Evolutionary conservation across 176 grass and related monocot genomes (phyloP), one percentile per base, ranked within the genome.

Genomic region (Typha latifolia): DNA sequence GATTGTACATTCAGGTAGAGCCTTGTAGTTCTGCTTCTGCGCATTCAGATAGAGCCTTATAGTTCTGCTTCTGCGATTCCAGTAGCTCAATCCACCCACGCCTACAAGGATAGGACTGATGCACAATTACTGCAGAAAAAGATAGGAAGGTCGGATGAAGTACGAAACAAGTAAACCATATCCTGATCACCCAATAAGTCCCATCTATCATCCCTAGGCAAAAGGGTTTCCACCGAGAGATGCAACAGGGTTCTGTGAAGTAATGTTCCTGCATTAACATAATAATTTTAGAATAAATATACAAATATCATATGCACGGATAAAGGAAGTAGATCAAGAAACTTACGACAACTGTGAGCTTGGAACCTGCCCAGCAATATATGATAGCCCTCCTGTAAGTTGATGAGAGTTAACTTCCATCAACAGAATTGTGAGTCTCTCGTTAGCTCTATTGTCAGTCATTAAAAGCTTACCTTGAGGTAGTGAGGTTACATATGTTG

Each of bases 181-280:
- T 10, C 37, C 9, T 43, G 27, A 29, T 29, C 27, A 29, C 27
- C 27, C 27, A 29, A 29, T 1, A 29, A 29, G 27, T 2, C 27
- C 27, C 27, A 29, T 29, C 27, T 29, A 29, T 29, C 27, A 29
- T 29, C 27, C 27, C 72, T 89, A 91, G 5, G 85, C 85, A 86
- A 96, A 96, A 72, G 93, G 88, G 62, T 96, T 96, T 55, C 88
- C 72, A n/a, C 77, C 78, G 2, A 82, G 69, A 67, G 78, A 56
- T 26, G 81, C 34, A 62, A 84, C 49, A 15, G 84, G 20, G 26
- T 66, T 62, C 56, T 63, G 72, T 49, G 75, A 49, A 47, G 74
- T 37, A 43, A 91, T 84, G 65, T 86, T 91, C 81, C 91, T 96
- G 81, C 71, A 69, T 56, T 37, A 69, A 12, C 13, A 81, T 47